Conservation (phyloP, 805 yeast genomes). For the Saturnispora sanitii region DNA sequence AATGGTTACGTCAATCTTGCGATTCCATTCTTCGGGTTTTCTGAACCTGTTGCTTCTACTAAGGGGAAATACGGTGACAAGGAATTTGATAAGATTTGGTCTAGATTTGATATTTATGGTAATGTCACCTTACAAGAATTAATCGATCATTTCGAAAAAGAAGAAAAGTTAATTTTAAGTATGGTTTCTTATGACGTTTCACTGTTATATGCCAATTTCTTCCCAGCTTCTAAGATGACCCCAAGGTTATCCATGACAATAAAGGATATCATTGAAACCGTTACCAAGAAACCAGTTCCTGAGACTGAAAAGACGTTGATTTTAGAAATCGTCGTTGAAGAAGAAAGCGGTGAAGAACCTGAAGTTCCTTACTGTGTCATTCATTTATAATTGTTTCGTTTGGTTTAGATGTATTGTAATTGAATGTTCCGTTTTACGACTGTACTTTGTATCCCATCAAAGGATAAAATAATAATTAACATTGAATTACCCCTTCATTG, state of each 20-base stretch:
- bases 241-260: constrained; percentile 63
- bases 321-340: constrained; percentile 88
- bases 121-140: constrained; percentile 42
- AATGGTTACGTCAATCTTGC: constrained; percentile 91
- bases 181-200: constrained; percentile 92
- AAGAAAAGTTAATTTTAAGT: constrained; percentile 78
- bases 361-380: constrained; percentile 85
- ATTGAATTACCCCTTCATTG: too few species aligned
- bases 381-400: constrained; percentile 28
- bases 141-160: constrained; percentile 48
- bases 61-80: constrained; percentile 73
- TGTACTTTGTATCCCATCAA: too few species aligned
- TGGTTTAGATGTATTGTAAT: constrained; percentile 1
- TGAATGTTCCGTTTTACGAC: too few species aligned
- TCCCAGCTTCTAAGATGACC: constrained; percentile 71
- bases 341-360: constrained; percentile 85
- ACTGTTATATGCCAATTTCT: constrained; percentile 83
- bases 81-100: constrained; percentile 87
- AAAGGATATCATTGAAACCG: constrained; percentile 70
- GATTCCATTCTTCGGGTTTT: constrained; percentile 90
- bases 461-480: too few species aligned
- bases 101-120: constrained; percentile 74
- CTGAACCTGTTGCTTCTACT: constrained; percentile 87
- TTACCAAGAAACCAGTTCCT: constrained; percentile 75
- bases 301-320: constrained; percentile 66